Evolutionary conservation across 2,329 filamentous ascomycete genomes (phyloP), one percentile per base, ranked within the genome.

Genomic region (Fusarium marasasianum): DNA sequence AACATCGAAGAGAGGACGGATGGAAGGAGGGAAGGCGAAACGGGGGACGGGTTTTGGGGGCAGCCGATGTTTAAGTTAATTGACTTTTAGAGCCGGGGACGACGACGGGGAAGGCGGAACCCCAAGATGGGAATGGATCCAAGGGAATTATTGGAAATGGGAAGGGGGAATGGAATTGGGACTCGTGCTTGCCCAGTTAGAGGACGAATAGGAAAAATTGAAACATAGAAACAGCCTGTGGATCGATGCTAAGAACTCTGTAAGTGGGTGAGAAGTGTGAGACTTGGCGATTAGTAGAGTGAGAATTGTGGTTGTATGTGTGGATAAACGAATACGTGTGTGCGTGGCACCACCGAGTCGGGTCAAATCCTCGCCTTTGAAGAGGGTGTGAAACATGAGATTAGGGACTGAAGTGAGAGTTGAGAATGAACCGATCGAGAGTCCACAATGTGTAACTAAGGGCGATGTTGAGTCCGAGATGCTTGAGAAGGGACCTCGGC

Each of bases 61-160:
- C 62, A 60, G 56, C 51, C 58, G 63, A 69, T 53, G 68, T 75
- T 75, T 74, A 70, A 70, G 67, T 70, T 54, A 72, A 74, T 74
- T 74, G 72, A 72, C 60, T 74, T 74, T 65, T 62, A 53, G 60
- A 73, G 61, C 60, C 68, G 71, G 71, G 72, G 63, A 73, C 56
- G 44, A 67, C 59, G 58, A 66, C 66, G 71, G 66, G 66, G 58
- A 66, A 53, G 44, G 58, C 60, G 66, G 66, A 65, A 66, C 38
- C 20, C 43, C 50, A 64, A 35, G 66, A 69, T 41, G 44, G 72
- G 57, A 71, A 58, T 45, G 43, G 67, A 63, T 43, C 31, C 37
- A 45, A 44, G 57, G 48, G 44, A 48, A 20, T 22, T 15, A 43
- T 31, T 48, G 29, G 41, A 31, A 53, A 56, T 56, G 44, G 38